These are phyloP conservation scores for Plectosphaerella plurivora DNA, from an alignment of 2,329 filamentous ascomycete genomes.

Conservation along the genomic window DNA sequence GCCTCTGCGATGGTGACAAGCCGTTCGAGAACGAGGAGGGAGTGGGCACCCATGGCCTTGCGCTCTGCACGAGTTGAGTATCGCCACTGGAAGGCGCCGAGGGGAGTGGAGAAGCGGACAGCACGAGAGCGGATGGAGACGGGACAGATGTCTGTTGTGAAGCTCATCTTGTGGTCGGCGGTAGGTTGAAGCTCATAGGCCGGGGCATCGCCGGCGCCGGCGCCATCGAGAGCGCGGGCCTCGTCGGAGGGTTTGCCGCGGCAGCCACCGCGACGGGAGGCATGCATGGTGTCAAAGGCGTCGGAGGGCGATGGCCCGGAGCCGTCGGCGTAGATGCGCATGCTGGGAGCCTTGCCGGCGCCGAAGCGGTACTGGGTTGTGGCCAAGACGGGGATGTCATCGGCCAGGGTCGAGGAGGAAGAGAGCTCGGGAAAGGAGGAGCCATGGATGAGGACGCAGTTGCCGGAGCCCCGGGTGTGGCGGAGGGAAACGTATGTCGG, in stretches of 20 bases:
- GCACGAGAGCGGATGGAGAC: constrained; percentile 37
- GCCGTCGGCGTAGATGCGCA: constrained; percentile 24
- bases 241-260: constrained; percentile 9
- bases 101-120: constrained; percentile 38
- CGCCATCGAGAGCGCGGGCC: constrained; percentile 16
- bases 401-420: not conserved
- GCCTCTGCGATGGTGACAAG: constrained; percentile 27
- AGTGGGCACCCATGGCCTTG: constrained; percentile 32
- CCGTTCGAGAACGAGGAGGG: constrained; percentile 46
- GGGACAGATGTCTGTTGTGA: constrained; percentile 16
- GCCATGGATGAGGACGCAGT: constrained; percentile 41
- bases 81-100: constrained; percentile 51
- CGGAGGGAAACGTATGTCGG: constrained; percentile 49
- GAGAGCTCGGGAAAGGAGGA: constrained; percentile 20
- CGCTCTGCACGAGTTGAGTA: constrained; percentile 46
- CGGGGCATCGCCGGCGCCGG: constrained; percentile 11
- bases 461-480: constrained; percentile 38
- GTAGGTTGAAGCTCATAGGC: not conserved
- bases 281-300: constrained; percentile 1
- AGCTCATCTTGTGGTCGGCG: not conserved
- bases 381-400: constrained; percentile 28
- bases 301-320: constrained; percentile 12
- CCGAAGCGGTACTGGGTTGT: constrained; percentile 54
- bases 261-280: not conserved
- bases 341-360: constrained; percentile 43